These are phyloP conservation scores for Speleostelium caveatum DNA, from an alignment of 78 protist genomes.

Conservation along the genomic window DNA sequence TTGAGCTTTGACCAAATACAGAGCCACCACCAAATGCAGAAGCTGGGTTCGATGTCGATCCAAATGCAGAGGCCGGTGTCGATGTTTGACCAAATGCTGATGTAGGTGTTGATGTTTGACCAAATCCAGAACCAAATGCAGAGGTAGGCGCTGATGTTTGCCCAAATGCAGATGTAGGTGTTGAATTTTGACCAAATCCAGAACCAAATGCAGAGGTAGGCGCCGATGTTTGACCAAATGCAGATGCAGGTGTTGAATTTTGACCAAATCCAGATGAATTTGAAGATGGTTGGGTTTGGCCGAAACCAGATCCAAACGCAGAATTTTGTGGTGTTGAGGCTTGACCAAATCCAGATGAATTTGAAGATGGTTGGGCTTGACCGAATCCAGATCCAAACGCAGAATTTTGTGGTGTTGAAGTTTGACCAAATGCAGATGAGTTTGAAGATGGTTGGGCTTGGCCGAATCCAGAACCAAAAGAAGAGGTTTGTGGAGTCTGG, in stretches of 20 bases:
- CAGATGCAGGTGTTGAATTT: background rate
- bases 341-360: background rate
- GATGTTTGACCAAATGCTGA: constrained; percentile 29
- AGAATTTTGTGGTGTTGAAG: background rate
- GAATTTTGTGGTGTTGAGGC: background rate
- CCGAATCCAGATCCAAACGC: constrained; percentile 35
- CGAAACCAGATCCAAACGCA: constrained; percentile 9
- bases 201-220: constrained; percentile 18
- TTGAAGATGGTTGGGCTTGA: background rate
- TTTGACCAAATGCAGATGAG: constrained; percentile 21
- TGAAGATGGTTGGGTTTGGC: background rate
- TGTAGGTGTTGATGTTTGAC: constrained; percentile 4
- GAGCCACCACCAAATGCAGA: background rate
- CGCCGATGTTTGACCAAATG: background rate
- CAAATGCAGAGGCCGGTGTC: background rate
- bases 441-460: background rate
- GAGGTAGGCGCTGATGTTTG: background rate
- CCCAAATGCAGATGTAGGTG: background rate
- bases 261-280: background rate
- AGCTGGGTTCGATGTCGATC: background rate
- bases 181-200: constrained; percentile 4
- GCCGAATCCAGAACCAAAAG: constrained; percentile 7
- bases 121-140: constrained; percentile 1
- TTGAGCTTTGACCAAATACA: constrained; percentile 3
- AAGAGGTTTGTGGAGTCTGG: background rate